These are phyloP conservation scores for Gautieria morchelliformis DNA, from an alignment of 768 basidiomycete species.

Conservation along the genomic window DNA sequence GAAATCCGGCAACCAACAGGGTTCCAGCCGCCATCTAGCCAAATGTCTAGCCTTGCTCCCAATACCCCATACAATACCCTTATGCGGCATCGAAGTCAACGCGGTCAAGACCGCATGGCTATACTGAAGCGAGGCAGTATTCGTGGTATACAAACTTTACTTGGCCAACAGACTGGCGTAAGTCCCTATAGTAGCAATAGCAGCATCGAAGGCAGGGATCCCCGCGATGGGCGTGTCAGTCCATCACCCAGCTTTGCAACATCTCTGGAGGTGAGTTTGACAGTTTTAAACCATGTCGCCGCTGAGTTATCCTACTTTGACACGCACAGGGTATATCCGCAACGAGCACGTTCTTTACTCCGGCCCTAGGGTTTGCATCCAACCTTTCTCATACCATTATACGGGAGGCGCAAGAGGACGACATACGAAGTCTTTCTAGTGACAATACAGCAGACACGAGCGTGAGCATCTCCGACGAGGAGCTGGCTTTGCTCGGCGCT, in stretches of 20 bases:
- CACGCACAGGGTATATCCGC: conserved; percentile 43
- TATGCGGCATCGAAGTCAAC: conserved; percentile 52
- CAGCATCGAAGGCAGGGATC: conserved; percentile 37
- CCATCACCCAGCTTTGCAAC: conserved; percentile 93
- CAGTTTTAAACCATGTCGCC: neutral
- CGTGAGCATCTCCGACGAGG: conserved; percentile 89
- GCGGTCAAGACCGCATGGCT: conserved; percentile 64
- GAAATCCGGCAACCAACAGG: conserved; percentile 80
- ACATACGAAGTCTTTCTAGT: conserved; percentile 60
- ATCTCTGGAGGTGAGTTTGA: conserved; percentile 59
- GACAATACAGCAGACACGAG: conserved; percentile 56
- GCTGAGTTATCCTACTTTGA: neutral
- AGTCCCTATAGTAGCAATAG: conserved; percentile 83
- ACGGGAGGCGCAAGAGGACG: conserved; percentile 86
- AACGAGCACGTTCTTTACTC: conserved; percentile 62
- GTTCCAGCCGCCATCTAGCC: conserved; percentile 26
- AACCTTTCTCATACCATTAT: conserved; percentile 96
- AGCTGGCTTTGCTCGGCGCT: conserved; percentile 87
- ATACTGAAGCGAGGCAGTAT: conserved; percentile 88
- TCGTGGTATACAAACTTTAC: conserved; percentile 74
- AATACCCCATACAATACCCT: conserved; percentile 34
- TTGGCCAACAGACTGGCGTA: conserved; percentile 49
- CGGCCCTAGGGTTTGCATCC: conserved; percentile 92
- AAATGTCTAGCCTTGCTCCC: conserved; percentile 47
- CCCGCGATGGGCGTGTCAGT: conserved; percentile 66